Evolutionary conservation across 805 yeast species (phyloP).

Genomic region (Cyberlindnera sargentensis): DNA sequence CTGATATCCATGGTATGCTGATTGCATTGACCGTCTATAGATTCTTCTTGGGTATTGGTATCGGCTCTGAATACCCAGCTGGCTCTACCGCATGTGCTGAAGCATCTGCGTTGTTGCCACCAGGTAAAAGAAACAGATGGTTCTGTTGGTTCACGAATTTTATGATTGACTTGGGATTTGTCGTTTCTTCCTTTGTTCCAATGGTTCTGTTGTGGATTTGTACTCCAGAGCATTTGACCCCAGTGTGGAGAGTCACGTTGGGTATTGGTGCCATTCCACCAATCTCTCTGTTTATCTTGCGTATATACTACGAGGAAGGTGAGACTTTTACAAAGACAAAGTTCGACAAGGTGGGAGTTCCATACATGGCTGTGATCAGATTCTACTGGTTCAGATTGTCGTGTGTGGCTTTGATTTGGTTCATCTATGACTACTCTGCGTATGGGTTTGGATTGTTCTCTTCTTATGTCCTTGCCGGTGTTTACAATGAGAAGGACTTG

Average conservation of each 20-base stretch:
- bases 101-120: constrained; percentile 69
- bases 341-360: constrained; percentile 57
- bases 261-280: constrained; percentile 93
- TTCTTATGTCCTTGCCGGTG: constrained; percentile 52
- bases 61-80: constrained; percentile 94
- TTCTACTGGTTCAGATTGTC: constrained; percentile 78
- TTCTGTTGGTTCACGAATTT: constrained; percentile 84
- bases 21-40: constrained; percentile 80
- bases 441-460: constrained; percentile 88
- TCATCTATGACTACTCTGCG: constrained; percentile 79
- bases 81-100: constrained; percentile 93
- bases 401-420: constrained; percentile 78
- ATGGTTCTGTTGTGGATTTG: constrained; percentile 82
- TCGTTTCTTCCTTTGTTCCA: constrained; percentile 77
- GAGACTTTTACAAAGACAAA: constrained; percentile 62
- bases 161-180: constrained; percentile 86
- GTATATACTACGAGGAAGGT: constrained; percentile 71
- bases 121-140: constrained; percentile 84
- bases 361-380: constrained; percentile 62
- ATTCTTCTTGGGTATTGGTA: constrained; percentile 83
- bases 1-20: constrained; percentile 60
- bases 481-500: constrained; percentile 54
- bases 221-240: constrained; percentile 57
- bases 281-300: constrained; percentile 62
- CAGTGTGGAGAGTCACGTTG: constrained; percentile 87